Base-by-base conservation (phyloP, 192 early-diverging fungal species). In the Coemansia sp. region DNA sequence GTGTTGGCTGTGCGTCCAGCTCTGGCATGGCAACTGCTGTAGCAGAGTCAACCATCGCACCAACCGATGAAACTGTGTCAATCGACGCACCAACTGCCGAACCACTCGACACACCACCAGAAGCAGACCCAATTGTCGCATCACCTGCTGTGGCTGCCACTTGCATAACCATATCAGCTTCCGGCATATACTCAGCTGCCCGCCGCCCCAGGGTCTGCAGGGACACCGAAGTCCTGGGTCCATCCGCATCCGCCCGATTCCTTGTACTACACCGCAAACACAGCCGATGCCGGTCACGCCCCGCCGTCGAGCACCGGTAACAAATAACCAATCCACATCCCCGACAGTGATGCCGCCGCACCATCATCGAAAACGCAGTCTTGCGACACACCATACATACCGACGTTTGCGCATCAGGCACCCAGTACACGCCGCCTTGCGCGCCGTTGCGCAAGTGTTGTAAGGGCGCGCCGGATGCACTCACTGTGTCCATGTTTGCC, bases 301-400 rank as follows among this genome's bases (percentile, higher is more conserved):
- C 67, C 26, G 76, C 65, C 0, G 54, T 27, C 41, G 82, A 83
- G 62, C 82, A 83, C 21, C 82, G 64, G 59, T 83, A 83, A 62
- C 82, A 83, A 35, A 83, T 83, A 10, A 83, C 71, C 52, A 78
- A 65, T 2, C 82, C 82, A 48, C 82, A 83, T 2, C 53, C 55
- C 16, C 82, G 76, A 47, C 82, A 83, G 45, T 83, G 82, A 43
- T 83, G 82, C 52, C 77, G 67, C 6, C 82, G 75, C 8, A 83
- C 76, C 72, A 83, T 75, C 76, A 83, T 75, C 17, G 82, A 79
- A 31, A 83, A 83, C 5, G 72, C 76, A 1, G 82, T 83, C 48
- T 51, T 69, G 1, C 47, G 82, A 39, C 82, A 83, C 26, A 83
- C 82, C 82, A 83, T 83, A 56, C 82, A 83, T 11, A 79, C 76